Evolutionary conservation across 306 rosid species (phyloP).

Genomic region (Malus asiatica): DNA sequence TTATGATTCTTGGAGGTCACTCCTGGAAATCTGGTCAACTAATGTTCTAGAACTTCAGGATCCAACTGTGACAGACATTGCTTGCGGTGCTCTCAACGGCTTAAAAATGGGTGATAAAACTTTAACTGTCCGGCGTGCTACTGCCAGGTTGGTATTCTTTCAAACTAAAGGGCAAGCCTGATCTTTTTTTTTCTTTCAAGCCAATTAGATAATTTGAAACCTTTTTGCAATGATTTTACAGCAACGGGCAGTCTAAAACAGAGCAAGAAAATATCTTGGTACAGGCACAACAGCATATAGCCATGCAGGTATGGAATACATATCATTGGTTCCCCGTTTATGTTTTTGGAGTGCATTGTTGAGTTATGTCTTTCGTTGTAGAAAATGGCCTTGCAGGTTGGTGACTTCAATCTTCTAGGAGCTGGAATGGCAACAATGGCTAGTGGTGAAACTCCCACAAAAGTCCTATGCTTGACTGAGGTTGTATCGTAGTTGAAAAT

Average conservation of each 20-base stretch:
- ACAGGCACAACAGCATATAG: slow-evolving; percentile 74
- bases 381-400: slow-evolving; percentile 59
- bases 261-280: slow-evolving; percentile 66
- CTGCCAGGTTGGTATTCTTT: slow-evolving; percentile 45
- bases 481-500: slow-evolving; percentile 23
- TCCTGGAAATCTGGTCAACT: slow-evolving; percentile 3
- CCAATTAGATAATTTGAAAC: not conserved
- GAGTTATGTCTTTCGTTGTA: slow-evolving; percentile 11
- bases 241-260: slow-evolving; percentile 60
- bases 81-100: slow-evolving; percentile 74
- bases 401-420: slow-evolving; percentile 41
- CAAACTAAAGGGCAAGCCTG: not conserved
- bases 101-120: slow-evolving; percentile 89
- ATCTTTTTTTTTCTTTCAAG: not conserved
- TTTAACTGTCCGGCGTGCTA: slow-evolving; percentile 72
- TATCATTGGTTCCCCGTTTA: slow-evolving; percentile 1
- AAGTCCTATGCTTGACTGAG: slow-evolving; percentile 65
- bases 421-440: slow-evolving; percentile 24
- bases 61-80: slow-evolving; percentile 70
- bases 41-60: slow-evolving; percentile 42
- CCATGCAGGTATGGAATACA: slow-evolving; percentile 44
- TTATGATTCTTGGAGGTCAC: slow-evolving; percentile 4
- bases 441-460: slow-evolving; percentile 42
- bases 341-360: not conserved
- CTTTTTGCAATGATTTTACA: slow-evolving; percentile 7